phyloP scores from a whole-genome alignment of 495 filamentous ascomycete genomes.

The Pyrenopolyporus hunteri region DNA sequence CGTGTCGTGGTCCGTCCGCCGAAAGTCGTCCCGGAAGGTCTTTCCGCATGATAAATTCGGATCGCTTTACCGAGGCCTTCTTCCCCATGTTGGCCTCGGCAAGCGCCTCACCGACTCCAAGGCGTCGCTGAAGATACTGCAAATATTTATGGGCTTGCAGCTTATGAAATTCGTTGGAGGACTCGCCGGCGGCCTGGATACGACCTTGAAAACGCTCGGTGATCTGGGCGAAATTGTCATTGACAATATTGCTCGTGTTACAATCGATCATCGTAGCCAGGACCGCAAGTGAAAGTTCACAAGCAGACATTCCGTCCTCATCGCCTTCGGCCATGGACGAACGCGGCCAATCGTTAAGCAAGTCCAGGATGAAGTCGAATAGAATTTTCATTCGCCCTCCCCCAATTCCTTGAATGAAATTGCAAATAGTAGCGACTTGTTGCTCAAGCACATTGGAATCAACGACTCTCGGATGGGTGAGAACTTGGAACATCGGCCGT shows the following conservation, averaged over 20 bases:
- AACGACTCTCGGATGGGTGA: conserved; percentile 42
- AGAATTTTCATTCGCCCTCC: conserved; percentile 39
- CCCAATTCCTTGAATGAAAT: conserved; percentile 42
- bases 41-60: conserved; percentile 48
- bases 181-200: conserved; percentile 9
- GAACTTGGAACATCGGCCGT: conserved; percentile 38
- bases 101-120: conserved; percentile 37
- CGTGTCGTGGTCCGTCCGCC: conserved; percentile 61
- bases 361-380: conserved; percentile 34
- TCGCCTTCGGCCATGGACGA: conserved; percentile 4
- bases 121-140: conserved; percentile 39
- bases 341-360: conserved; percentile 15
- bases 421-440: conserved; percentile 40
- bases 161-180: conserved; percentile 37
- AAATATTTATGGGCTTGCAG: conserved; percentile 40
- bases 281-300: conserved; percentile 40
- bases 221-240: conserved; percentile 34
- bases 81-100: not conserved
- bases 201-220: conserved; percentile 2
- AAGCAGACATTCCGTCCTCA: conserved; percentile 18
- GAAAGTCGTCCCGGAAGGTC: conserved; percentile 62
- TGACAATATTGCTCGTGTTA: conserved; percentile 44
- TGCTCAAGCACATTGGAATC: conserved; percentile 45
- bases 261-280: conserved; percentile 43
- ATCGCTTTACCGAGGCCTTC: conserved; percentile 10